Base-by-base conservation (phyloP, 345 rosid genomes). In the Melaleuca quinquenervia region DNA sequence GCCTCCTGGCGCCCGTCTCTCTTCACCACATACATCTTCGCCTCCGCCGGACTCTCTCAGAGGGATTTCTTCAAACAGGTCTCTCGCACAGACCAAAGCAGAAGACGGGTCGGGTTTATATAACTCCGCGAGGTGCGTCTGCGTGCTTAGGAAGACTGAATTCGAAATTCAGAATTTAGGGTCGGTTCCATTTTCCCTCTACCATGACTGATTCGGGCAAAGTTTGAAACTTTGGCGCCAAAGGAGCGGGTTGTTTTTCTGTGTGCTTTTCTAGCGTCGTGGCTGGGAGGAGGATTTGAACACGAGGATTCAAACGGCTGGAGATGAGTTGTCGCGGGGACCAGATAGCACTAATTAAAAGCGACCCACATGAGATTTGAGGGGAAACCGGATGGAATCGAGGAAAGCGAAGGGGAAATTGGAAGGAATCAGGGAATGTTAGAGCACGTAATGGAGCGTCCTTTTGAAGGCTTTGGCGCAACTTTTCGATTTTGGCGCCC, bases 1-100 rank as follows among this genome's bases (percentile, higher is more conserved):
- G 98, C 49, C 82, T 98, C 99, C 83, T 94, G 96, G 48, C 92
- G 92, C 84, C 99, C 99, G 50, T 98, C 97, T 58, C 99, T 91
- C 95, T 98, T 98, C 82, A 98, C 93, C 8, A 96, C 99, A 36
- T 96, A 98, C 99, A 96, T 97, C 82, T 89, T 74, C 27, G 2
- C 54, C 82, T 32, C 53, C 56, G 12, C 26, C 50, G 24, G 12
- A 22, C 50, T 16, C 85, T 13, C 54, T 44, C 21, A 13, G 44
- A n/a, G 62, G 32, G 50, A 82, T 54, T 83, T 20, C 83, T 50
- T 84, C 86, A 64, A 86, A 51, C 87, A 60, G 85, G 27, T 86
- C 50, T 9, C 62, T 22, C 36, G 87, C 84, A n/a, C 49, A 49
- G 5, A 1, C 49, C 45, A 21, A 41, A 36, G 75, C 26, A 24